Conservation (phyloP, 2,329 filamentous ascomycete species). For the Cercospora sp. region DNA sequence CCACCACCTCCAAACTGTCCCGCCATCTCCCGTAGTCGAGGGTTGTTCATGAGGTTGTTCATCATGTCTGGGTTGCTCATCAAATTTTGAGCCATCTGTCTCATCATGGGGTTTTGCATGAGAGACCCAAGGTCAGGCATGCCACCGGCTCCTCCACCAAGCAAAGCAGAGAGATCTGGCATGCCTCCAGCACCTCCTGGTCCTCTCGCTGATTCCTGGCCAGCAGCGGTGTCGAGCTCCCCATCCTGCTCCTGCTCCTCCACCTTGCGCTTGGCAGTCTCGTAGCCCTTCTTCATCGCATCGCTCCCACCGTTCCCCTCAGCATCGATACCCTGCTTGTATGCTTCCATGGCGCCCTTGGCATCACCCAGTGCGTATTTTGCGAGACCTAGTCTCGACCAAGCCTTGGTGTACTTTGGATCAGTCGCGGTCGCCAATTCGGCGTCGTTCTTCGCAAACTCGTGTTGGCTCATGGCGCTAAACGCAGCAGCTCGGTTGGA, state of each 20-base stretch:
- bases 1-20: slow-evolving; percentile 65
- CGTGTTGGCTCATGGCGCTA: slow-evolving; percentile 80
- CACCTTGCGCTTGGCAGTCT: slow-evolving; percentile 85
- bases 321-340: slow-evolving; percentile 85
- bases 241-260: slow-evolving; percentile 67
- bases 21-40: slow-evolving; percentile 82
- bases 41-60: slow-evolving; percentile 92
- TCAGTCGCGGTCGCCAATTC: slow-evolving; percentile 87
- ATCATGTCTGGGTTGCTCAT: slow-evolving; percentile 97
- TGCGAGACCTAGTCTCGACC: slow-evolving; percentile 89
- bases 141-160: too few species aligned
- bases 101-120: slow-evolving; percentile 98
- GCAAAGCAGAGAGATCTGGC: slow-evolving; percentile 44
- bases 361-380: slow-evolving; percentile 89
- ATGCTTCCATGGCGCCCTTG: slow-evolving; percentile 90
- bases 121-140: slow-evolving; percentile 86
- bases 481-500: slow-evolving; percentile 96
- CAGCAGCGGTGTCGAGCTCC: slow-evolving; percentile 42
- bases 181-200: slow-evolving; percentile 42
- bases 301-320: slow-evolving; percentile 94
- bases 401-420: slow-evolving; percentile 94
- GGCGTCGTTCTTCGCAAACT: slow-evolving; percentile 79
- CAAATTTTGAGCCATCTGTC: slow-evolving; percentile 92
- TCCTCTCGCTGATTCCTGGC: slow-evolving; percentile 32
- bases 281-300: slow-evolving; percentile 94